Evolutionary conservation across 2,329 filamentous ascomycete genomes (phyloP).

Genomic region (Lasiodiplodia sp.): DNA sequence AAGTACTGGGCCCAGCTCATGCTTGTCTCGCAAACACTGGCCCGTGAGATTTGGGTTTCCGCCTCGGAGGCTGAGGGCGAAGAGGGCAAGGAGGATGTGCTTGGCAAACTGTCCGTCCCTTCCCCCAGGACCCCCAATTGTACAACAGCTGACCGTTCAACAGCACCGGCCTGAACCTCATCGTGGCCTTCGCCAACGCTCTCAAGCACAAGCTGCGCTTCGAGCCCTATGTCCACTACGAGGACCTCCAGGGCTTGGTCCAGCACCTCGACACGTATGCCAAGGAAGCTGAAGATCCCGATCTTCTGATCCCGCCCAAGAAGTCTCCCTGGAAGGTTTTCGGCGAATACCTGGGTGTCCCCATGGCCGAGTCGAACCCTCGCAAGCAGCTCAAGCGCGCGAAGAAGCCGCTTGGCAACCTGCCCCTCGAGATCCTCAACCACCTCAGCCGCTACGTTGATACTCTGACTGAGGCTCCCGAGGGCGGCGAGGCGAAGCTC

Average conservation of each 20-base stretch:
- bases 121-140: background rate
- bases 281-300: slow-evolving; percentile 60
- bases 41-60: slow-evolving; percentile 84
- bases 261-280: slow-evolving; percentile 80
- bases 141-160: slow-evolving; percentile 27
- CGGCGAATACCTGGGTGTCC: slow-evolving; percentile 78
- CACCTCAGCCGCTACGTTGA: slow-evolving; percentile 74
- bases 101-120: slow-evolving; percentile 67
- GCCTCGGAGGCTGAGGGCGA: slow-evolving; percentile 66
- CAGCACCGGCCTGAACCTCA: slow-evolving; percentile 74
- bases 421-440: slow-evolving; percentile 82
- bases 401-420: slow-evolving; percentile 76
- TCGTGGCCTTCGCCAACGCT: slow-evolving; percentile 78
- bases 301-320: slow-evolving; percentile 44
- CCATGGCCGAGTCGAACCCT: slow-evolving; percentile 80
- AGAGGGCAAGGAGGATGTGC: slow-evolving; percentile 68
- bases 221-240: slow-evolving; percentile 80
- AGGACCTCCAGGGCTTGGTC: slow-evolving; percentile 74
- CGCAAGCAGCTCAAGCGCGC: slow-evolving; percentile 78
- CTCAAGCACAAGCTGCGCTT: slow-evolving; percentile 86
- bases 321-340: slow-evolving; percentile 65
- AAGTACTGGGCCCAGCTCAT: slow-evolving; percentile 69
- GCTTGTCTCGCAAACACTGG: slow-evolving; percentile 63
- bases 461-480: slow-evolving; percentile 56
- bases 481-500: slow-evolving; percentile 58